Conservation (phyloP, 345 rosid species). For the Lepidium didymum region DNA sequence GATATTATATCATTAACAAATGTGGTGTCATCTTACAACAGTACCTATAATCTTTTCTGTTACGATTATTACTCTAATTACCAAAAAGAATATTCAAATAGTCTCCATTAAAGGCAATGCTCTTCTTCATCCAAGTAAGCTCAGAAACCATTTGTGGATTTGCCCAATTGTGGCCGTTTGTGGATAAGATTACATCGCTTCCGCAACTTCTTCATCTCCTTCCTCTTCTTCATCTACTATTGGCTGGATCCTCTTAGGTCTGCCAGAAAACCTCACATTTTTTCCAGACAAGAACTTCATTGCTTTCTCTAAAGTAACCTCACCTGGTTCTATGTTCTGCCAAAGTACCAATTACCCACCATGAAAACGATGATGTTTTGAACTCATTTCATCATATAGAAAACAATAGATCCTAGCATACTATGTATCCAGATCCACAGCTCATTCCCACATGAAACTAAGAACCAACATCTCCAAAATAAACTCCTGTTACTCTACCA, state of each 20-base stretch:
- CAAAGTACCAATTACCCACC: conserved; percentile 11
- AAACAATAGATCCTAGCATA: conserved; percentile 2
- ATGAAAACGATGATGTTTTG: neutral
- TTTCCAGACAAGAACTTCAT: conserved; percentile 57
- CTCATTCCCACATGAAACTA: neutral
- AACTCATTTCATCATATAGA: neutral
- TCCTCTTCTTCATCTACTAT: conserved; percentile 26
- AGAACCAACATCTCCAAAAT: neutral
- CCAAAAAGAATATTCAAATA: conserved; percentile 17
- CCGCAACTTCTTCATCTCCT: conserved; percentile 21
- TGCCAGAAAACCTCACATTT: conserved; percentile 50
- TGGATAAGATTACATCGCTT: conserved; percentile 12
- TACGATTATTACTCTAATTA: conserved; percentile 18
- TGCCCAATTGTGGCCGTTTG: neutral
- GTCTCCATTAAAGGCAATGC: conserved; percentile 6
- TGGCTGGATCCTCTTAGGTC: conserved; percentile 54
- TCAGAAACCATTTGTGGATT: conserved; percentile 1
- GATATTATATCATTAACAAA: conserved; percentile 9
- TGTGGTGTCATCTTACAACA: conserved; percentile 15
- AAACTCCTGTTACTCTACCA: conserved; percentile 4
- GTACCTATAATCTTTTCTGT: neutral
- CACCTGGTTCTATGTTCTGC: conserved; percentile 61
- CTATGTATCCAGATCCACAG: neutral
- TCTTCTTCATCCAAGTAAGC: neutral
- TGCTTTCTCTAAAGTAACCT: conserved; percentile 68